These are phyloP conservation scores for Dothideomycetidae sp. DNA, from an alignment of 2,329 filamentous ascomycete species.

Conservation along the genomic window DNA sequence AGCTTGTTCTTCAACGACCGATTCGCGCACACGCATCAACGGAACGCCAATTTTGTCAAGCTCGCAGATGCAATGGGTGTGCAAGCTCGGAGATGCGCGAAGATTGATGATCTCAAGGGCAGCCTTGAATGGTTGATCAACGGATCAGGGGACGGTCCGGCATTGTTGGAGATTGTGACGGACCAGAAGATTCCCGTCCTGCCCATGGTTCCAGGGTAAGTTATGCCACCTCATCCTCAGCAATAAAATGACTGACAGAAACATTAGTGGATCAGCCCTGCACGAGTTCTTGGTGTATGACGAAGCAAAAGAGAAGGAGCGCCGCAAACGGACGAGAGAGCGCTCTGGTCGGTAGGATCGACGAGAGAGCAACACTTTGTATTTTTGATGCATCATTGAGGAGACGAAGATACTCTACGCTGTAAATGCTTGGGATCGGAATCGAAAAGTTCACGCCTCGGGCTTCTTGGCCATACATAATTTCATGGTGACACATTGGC, in stretches of 20 bases:
- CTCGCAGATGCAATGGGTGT: conserved; percentile 84
- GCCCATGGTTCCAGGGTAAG: conserved; percentile 70
- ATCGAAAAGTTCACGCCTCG: too few species aligned
- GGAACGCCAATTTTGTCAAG: conserved; percentile 93
- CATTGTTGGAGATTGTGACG: conserved; percentile 79
- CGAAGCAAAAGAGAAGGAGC: conserved; percentile 36
- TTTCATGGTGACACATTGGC: too few species aligned
- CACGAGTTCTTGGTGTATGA: conserved; percentile 92
- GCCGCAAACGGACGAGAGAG: conserved; percentile 24
- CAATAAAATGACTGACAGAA: background rate
- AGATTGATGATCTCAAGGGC: conserved; percentile 63
- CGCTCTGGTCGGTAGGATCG: conserved; percentile 22
- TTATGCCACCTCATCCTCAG: background rate
- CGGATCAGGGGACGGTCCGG: conserved; percentile 61
- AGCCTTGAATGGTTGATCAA: conserved; percentile 80
- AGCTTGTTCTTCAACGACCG: conserved; percentile 93
- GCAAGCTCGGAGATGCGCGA: conserved; percentile 54
- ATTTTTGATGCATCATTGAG: too few species aligned
- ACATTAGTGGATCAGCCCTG: conserved; percentile 52
- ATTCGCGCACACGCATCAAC: conserved; percentile 83
- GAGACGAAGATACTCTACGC: too few species aligned
- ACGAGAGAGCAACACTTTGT: too few species aligned
- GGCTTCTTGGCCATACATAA: too few species aligned
- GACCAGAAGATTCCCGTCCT: conserved; percentile 87
- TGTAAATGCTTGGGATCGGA: too few species aligned